phyloP scores from a whole-genome alignment of 768 basidiomycete genomes.

The Asterophora lycoperdoides region DNA sequence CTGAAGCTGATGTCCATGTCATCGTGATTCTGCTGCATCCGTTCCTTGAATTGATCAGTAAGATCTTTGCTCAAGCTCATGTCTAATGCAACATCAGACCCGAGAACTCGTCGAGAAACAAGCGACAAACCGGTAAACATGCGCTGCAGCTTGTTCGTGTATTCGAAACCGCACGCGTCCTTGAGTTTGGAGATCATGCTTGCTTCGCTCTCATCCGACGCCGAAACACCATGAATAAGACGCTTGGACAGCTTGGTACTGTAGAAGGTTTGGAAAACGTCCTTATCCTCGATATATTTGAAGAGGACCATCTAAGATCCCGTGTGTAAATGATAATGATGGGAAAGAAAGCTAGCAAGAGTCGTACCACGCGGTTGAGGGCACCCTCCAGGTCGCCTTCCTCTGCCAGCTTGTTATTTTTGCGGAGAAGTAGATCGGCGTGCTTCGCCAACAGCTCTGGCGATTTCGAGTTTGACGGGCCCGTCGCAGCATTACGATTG shows the following conservation, averaged over 20 bases:
- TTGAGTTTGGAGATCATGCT: conserved; percentile 98
- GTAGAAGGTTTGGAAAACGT: conserved; percentile 98
- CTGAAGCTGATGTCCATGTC: conserved; percentile 89
- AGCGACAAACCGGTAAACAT: conserved; percentile 86
- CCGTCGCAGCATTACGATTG: conserved; percentile 89
- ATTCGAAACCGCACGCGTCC: conserved; percentile 95
- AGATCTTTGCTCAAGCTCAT: conserved; percentile 95
- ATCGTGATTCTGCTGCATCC: conserved; percentile 82
- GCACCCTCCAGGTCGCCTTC: conserved; percentile 88
- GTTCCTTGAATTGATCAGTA: conserved; percentile 91
- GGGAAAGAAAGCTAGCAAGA: conserved; percentile 21
- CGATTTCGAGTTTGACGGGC: conserved; percentile 79
- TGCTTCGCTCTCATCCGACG: conserved; percentile 93
- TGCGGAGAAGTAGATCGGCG: conserved; percentile 81
- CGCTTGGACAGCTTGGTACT: conserved; percentile 91
- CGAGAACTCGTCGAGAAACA: not conserved
- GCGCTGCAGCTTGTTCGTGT: conserved; percentile 91
- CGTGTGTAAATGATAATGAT: conserved; percentile 18
- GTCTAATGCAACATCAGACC: conserved; percentile 42
- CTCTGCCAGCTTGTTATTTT: conserved; percentile 94
- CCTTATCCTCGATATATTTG: conserved; percentile 98
- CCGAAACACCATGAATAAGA: conserved; percentile 85
- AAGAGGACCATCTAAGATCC: conserved; percentile 85
- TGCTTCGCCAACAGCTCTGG: conserved; percentile 93
- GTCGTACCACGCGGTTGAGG: conserved; percentile 79